Evolutionary conservation across 371 early-diverging fungal genomes (phyloP), one percentile per base, ranked within the genome.

Genomic region (Globomyces sp.): DNA sequence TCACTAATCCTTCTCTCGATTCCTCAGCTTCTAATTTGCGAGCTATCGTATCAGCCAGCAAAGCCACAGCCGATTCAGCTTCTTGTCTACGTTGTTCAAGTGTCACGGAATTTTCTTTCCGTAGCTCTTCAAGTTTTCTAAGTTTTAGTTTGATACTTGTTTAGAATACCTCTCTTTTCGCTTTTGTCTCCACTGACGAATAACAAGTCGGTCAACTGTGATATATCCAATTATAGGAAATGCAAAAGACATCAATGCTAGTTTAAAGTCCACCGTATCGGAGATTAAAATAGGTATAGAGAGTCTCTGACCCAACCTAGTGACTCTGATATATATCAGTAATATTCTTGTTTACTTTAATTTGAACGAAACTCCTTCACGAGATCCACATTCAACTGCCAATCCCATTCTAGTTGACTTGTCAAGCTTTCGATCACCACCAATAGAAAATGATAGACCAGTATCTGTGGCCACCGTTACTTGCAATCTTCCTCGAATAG

Each of bases 271-370:
- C 45, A 89, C 85, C 34, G 86, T 82, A 2, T 88, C 80, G 4
- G 94, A 80, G 37, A 95, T 75, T 2, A 89, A 74, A 47, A 95
- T 81, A 4, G 97, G 97, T n/a, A 95, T 59, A 5, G 82, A 77
- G 47, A 94, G 74, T 65, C 83, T 86, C 75, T 95, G 95, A 9
- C 93, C 95, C 51, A 95, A 77, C 2, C 95, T 87, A 57, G 85
- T 83, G 39, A 91, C 80, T 67, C 92, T 91, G 50, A 3, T 40
- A 51, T 47, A n/a, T 58, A 34, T 4, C 10, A 46, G 0, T 41
- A 42, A 13, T 24, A 24, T 24, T 24, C 24, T 24, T 24, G 24
- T 34, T 55, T 81, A 85, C 89, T 83, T 81, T 62, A 94, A 70
- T 60, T 87, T 86, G 55, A 92, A 81, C 10, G 80, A 74, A 4